Evolutionary conservation across 139 green algal genomes (phyloP), one percentile per base, ranked within the genome.

Genomic region (Zygnema circumcarinatum): DNA sequence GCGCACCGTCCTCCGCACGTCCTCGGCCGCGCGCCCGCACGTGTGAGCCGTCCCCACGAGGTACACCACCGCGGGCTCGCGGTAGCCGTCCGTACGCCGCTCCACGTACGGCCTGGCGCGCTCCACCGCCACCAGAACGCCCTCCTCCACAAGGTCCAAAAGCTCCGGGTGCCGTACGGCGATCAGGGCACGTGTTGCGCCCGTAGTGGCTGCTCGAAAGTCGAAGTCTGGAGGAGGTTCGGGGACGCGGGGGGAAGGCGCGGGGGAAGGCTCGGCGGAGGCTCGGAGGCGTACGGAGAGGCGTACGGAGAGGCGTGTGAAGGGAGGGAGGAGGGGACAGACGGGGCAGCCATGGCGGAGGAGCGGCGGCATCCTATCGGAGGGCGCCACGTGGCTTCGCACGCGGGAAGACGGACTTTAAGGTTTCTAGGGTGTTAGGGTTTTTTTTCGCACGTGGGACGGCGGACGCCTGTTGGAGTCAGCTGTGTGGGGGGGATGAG

Each of bases 131-230:
- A 88, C n/a, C 31, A 90, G 78, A 21, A 29, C 38, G 2, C 85
- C 85, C 1, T 84, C 21, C 31, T 82, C 81, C 29, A 83, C 80
- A 11, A 90, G 85, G 53, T 90, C 85, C 80, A 68, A n/a, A 31
- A 90, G 62, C 1, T 89, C 79, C 22, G 85, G 85, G 67, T 90
- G 76, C 22, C 36, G 32, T 67, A 39, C 16, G 25, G 0, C 25
- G 22, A 90, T 79, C 1, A 88, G 7, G 76, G n/a, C n/a, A 53
- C 47, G 47, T 81, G 74, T 81, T 31, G 33, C 1, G 31, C 35
- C 74, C 33, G 31, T 53, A 35, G 74, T 81, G n/a, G 74, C 74
- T 68, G 42, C 47, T 2, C 74, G 74, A 31, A 69, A 81, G 74
- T 81, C 74, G 74, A 81, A 81, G 31, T 53, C 74, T 29, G 47